Evolutionary conservation across 441 rosid species (phyloP), one percentile per base, ranked within the genome.

Genomic region (Bocquillonia castaneifolia): DNA sequence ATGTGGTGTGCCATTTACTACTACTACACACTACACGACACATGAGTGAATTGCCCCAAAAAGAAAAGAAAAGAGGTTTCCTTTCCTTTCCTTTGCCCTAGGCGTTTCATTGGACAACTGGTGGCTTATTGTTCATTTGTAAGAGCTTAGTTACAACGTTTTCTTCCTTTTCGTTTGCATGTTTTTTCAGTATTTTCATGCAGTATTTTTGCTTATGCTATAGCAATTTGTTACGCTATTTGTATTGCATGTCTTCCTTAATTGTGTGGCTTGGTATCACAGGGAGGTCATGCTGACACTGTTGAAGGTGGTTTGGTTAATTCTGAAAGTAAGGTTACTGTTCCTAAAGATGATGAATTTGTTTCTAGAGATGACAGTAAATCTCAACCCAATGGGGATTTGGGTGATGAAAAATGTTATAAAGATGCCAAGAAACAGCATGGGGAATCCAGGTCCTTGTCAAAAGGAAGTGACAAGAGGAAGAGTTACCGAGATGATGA

Each of bases 121-220:
- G 79, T 82, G 91, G 85, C 94, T 79, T 83, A 68, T 83, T 76
- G 77, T 83, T 82, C 80, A 88, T 86, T 92, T 75, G 95, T 90
- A 90, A 90, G 96, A 92, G 81, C 91, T 13, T 81, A 80, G 85
- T 84, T 83, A 72, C 75, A 70, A 72, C 61, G 67, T 71, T 53
- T 42, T 54, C 28, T 71, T 45, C 29, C 42, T 15, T 53, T 64
- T 58, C 62, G 57, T 68, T 40, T 67, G 72, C 70, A 37, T 52
- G 32, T 64, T 59, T 26, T 3, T 20, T 78, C 23, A 36, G 58
- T 66, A 72, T 52, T 32, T 63, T 60, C 44, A 63, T 71, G 62
- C 66, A 42, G 67, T 31, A 45, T 25, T 50, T 63, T 50, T 56
- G 17, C 48, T 56, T 52, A 45, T 6, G 15, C 8, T 10, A 25